phyloP scores from a whole-genome alignment of 164 flowering plant genomes.

The Chimonanthus salicifolius region DNA sequence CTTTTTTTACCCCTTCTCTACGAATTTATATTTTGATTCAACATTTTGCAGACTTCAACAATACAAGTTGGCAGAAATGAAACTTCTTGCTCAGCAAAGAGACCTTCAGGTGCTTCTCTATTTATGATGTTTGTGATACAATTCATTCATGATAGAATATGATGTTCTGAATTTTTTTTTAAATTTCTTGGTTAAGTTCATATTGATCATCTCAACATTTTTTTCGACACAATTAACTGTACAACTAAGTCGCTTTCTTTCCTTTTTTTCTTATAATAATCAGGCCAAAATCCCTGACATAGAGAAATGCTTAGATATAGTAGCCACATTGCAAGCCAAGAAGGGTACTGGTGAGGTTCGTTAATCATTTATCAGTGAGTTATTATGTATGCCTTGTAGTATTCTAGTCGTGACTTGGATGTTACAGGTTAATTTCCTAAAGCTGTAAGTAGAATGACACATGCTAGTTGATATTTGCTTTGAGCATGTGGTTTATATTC shows the following conservation, averaged over 20 bases:
- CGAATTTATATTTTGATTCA: not conserved
- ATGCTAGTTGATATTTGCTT: not conserved
- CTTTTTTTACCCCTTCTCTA: too few species aligned
- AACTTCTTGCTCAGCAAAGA: constrained; percentile 82
- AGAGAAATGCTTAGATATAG: constrained; percentile 86
- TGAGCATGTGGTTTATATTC: not conserved
- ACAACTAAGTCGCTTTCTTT: not conserved
- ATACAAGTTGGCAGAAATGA: constrained; percentile 80
- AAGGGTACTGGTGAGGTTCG: constrained; percentile 92
- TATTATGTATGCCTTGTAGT: not conserved
- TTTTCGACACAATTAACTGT: not conserved
- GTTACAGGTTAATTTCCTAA: not conserved
- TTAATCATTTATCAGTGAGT: constrained; percentile 14
- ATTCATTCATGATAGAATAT: not conserved
- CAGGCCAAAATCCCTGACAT: constrained; percentile 98
- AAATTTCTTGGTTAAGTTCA: not conserved
- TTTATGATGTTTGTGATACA: not conserved
- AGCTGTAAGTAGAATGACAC: not conserved
- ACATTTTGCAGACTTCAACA: constrained; percentile 62
- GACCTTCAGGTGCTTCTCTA: constrained; percentile 59
- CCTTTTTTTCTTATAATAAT: not conserved
- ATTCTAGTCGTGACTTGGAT: not conserved
- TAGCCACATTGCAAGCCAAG: constrained; percentile 78
- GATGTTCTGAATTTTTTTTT: not conserved
- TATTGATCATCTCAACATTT: not conserved